A percentile compares a stretch with the other conserved stretches of the same genome.
Conservation (phyloP, 371 early-diverging fungal species). For the Mortierella sp. region DNA sequence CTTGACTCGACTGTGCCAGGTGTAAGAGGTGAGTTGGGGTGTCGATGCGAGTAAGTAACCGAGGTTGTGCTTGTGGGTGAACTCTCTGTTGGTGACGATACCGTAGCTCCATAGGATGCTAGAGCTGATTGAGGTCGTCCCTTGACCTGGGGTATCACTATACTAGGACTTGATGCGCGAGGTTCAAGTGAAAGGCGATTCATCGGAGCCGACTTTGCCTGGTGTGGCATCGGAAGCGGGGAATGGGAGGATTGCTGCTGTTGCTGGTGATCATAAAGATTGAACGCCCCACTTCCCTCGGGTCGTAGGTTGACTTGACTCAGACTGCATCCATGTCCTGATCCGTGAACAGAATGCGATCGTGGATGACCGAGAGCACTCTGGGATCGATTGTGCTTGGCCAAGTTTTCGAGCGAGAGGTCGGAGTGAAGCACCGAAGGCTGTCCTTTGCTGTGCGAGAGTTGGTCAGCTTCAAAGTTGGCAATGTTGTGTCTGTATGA, state of each 20-base stretch:
- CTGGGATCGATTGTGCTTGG: conserved; percentile 44
- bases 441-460: background rate
- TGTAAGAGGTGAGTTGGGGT: conserved; percentile 15
- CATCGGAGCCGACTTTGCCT: conserved; percentile 7
- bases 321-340: conserved; percentile 24
- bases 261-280: conserved; percentile 22
- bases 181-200: conserved; percentile 1
- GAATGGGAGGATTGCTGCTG: background rate
- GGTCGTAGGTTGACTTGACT: conserved; percentile 29
- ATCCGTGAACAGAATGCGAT: background rate
- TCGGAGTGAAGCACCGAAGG: conserved; percentile 1
- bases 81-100: conserved; percentile 23
- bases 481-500: conserved; percentile 29
- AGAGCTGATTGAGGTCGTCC: conserved; percentile 18
- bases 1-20: conserved; percentile 4
- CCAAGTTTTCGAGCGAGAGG: conserved; percentile 35
- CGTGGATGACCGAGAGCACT: conserved; percentile 21
- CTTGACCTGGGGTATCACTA: conserved; percentile 33
- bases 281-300: conserved; percentile 17
- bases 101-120: conserved; percentile 1
- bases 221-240: background rate
- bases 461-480: conserved; percentile 10
- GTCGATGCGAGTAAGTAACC: background rate
- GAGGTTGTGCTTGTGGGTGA: conserved; percentile 15
- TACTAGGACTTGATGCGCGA: conserved; percentile 20